Percentiles rank a stretch among this genome's conserved stretches.
These are phyloP conservation scores for Akanthomyces uredinophilus DNA, from an alignment of 2,329 filamentous ascomycete genomes.

Conservation along the genomic window DNA sequence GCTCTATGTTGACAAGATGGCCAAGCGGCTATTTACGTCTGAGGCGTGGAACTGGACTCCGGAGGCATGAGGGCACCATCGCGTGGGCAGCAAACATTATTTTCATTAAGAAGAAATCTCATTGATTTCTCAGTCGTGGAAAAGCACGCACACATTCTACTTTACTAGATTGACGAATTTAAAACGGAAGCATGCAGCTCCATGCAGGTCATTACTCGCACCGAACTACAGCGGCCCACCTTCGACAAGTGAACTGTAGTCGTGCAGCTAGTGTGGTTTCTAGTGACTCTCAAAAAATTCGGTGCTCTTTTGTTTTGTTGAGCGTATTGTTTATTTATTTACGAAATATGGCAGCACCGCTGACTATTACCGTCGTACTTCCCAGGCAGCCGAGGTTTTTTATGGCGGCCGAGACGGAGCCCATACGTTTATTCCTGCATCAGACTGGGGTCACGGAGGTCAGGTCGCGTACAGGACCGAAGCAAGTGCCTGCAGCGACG, in stretches of 20 bases:
- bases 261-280: background rate
- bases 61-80: slow-evolving; percentile 27
- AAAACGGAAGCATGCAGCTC: background rate
- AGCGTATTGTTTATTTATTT: background rate
- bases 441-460: background rate
- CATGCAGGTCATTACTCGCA: slow-evolving; percentile 14
- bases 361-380: background rate
- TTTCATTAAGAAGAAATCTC: slow-evolving; percentile 12
- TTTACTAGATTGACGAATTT: background rate
- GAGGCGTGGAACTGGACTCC: slow-evolving; percentile 57
- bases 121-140: background rate
- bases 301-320: background rate
- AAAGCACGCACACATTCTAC: background rate
- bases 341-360: background rate
- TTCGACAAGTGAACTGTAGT: background rate
- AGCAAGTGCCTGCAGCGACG: background rate
- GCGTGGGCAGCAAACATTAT: background rate
- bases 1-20: slow-evolving; percentile 46
- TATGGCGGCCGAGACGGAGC: background rate
- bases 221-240: slow-evolving; percentile 4
- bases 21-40: slow-evolving; percentile 50
- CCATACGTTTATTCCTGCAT: background rate
- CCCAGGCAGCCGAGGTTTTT: background rate
- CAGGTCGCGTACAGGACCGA: background rate
- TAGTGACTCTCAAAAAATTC: background rate